Base-by-base conservation (phyloP, 805 yeast genomes). In the Candida adriatica region DNA sequence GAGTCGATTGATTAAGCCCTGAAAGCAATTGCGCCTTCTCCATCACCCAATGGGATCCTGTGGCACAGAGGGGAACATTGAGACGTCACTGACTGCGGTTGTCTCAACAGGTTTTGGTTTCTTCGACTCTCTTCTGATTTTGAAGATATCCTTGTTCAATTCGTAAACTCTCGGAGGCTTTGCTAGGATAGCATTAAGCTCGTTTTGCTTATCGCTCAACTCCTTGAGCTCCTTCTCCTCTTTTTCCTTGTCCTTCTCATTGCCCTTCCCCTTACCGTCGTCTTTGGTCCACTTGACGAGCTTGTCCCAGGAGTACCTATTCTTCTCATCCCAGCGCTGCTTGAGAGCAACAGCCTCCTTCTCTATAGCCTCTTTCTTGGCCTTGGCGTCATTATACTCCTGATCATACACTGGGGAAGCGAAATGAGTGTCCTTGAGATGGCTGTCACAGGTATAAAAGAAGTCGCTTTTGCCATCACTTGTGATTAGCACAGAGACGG, bases 131-230 rank as follows among this genome's bases (percentile, higher is more conserved):
- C 63, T 31, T 30, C 75, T 39, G 17, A 58, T 54, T 30, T 47
- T 56, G 46, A 51, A 66, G n/a, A 69, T 61, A 31, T 58, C 64
- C 21, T 53, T 50, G 37, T 66, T 52, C 33, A 69, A 49, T 15
- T 45, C 49, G 45, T 45, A 68, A 4, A 44, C 43, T 39, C 65
- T 60, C 38, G 63, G 68, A 27, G 48, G 51, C 16, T 39, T 40
- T 7, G 36, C 33, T 3, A 69, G 43, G 8, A 51, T 37, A 6
- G 25, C 13, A 5, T 47, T 42, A 16, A 29, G 31, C 10, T 29
- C 29, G 1, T 27, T n/a, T 1, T 33, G 16, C 22, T 46, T 33
- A 3, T 28, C 16, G 18, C 25, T 27, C 8, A 48, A 17, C 0
- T 37, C 40, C 13, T 34, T 16, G 24, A 45, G 16, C 37, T 46